Conservation (phyloP, 106 monocot genomes). For the Dendrobium catenatum region DNA sequence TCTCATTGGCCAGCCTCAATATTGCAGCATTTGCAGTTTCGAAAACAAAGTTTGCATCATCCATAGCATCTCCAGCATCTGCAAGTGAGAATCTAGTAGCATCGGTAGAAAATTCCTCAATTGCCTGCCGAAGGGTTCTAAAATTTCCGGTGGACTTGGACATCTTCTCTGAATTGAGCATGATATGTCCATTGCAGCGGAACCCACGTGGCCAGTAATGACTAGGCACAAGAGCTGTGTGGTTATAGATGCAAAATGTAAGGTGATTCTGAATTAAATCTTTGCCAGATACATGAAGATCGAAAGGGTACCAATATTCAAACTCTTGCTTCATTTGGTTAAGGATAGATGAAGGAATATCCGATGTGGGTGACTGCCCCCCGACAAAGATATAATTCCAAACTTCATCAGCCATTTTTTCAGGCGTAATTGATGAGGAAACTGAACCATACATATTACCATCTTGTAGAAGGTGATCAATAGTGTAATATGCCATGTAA, state of each 20-base stretch:
- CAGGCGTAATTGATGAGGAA: conserved; percentile 43
- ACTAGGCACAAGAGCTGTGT: conserved; percentile 63
- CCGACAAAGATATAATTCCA: conserved; percentile 74
- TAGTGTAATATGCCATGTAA: conserved; percentile 89
- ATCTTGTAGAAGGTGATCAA: conserved; percentile 79
- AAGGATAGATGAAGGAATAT: conserved; percentile 45
- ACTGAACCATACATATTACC: conserved; percentile 74
- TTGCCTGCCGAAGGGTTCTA: conserved; percentile 72
- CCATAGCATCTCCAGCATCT: conserved; percentile 91
- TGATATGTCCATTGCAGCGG: conserved; percentile 92
- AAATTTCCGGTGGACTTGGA: conserved; percentile 95
- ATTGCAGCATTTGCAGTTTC: conserved; percentile 94
- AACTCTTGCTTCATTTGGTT: conserved; percentile 82
- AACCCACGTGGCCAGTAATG: conserved; percentile 81
- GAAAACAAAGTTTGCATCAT: conserved; percentile 89
- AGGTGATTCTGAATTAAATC: conserved; percentile 92
- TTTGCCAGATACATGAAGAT: conserved; percentile 89
- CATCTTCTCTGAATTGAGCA: conserved; percentile 98
- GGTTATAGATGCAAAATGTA: conserved; percentile 87
- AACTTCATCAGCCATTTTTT: conserved; percentile 80
- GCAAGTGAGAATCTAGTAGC: conserved; percentile 86
- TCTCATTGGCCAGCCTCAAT: conserved; percentile 74
- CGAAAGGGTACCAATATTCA: conserved; percentile 96
- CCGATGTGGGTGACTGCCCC: conserved; percentile 40
- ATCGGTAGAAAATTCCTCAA: conserved; percentile 76